These are phyloP conservation scores for Hypoxylon sp. DNA, from an alignment of 2,329 filamentous ascomycete species.

Conservation along the genomic window DNA sequence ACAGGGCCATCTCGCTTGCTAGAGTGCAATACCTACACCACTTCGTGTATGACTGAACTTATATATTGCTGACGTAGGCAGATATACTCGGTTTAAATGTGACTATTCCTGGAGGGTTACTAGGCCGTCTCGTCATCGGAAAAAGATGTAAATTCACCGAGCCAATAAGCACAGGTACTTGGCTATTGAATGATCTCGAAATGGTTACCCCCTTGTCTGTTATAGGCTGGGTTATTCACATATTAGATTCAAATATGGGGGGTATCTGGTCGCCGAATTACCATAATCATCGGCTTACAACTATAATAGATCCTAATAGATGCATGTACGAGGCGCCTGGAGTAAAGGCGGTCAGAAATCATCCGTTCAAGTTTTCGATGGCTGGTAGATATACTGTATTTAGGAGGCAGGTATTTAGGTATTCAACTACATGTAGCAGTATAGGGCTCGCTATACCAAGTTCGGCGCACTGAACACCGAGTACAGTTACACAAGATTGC, in stretches of 20 bases:
- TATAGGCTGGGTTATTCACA: conserved; percentile 19
- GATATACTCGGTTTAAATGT: conserved; percentile 7
- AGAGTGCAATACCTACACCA: conserved; percentile 10
- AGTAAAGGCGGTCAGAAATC: conserved; percentile 33
- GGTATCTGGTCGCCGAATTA: conserved; percentile 19
- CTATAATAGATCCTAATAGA: conserved; percentile 26
- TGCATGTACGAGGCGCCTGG: conserved; percentile 19
- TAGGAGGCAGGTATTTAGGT: too few relatives aligned
- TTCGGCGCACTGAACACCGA: too few relatives aligned
- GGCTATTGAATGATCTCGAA: conserved; percentile 8
- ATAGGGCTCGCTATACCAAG: too few relatives aligned
- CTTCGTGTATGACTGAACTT: conserved; percentile 9
- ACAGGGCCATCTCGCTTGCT: conserved; percentile 18
- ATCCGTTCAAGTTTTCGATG: too few relatives aligned
- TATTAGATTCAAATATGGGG: conserved; percentile 29
- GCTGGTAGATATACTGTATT: too few relatives aligned
- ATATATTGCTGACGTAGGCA: conserved; percentile 20
- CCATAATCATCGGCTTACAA: conserved; percentile 20
- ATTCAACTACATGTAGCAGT: too few relatives aligned
- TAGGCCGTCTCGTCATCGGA: not conserved
- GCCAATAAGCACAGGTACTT: too few relatives aligned
- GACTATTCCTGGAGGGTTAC: not conserved
- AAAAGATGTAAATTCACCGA: conserved; percentile 6
- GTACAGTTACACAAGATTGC: conserved; percentile 12
- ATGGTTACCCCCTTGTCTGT: conserved; percentile 5